Percentiles rank a stretch among this genome's conserved stretches.
Evolutionary conservation across 345 rosid species (phyloP).

Genomic region (Aurinia saxatilis): DNA sequence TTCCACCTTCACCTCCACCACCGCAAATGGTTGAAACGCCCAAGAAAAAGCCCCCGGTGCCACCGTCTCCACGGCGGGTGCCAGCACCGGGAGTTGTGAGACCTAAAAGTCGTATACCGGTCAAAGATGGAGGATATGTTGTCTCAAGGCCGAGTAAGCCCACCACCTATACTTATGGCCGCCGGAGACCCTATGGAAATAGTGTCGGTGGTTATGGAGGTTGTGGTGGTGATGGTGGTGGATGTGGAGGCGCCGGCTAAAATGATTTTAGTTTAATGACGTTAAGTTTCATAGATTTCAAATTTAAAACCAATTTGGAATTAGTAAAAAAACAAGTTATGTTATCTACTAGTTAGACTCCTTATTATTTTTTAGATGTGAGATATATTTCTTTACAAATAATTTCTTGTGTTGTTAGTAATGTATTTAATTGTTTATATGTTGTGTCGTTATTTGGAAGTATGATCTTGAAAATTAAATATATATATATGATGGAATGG

Average conservation of each 20-base stretch:
- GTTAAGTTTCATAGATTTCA: no score
- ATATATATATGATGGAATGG: background rate
- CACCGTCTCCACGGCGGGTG: background rate
- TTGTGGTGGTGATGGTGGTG: constrained; percentile 3
- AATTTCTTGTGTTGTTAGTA: no score
- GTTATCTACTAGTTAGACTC: no score
- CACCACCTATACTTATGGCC: background rate
- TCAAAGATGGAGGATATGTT: constrained; percentile 1
- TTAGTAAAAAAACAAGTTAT: no score
- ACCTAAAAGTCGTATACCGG: background rate
- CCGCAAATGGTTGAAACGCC: background rate
- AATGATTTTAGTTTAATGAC: no score
- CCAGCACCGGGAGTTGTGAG: background rate
- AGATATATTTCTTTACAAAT: no score
- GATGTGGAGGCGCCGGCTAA: constrained; percentile 14
- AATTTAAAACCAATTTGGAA: no score
- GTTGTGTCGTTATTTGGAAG: background rate
- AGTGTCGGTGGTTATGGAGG: background rate
- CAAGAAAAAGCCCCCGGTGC: background rate
- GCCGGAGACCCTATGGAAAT: background rate
- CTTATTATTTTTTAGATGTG: no score
- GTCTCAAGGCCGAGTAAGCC: background rate
- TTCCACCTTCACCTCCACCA: background rate
- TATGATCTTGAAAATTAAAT: background rate
- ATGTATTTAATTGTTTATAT: background rate